phyloP scores from a whole-genome alignment of 257 asterid species.

The Marsdenia floribunda region DNA sequence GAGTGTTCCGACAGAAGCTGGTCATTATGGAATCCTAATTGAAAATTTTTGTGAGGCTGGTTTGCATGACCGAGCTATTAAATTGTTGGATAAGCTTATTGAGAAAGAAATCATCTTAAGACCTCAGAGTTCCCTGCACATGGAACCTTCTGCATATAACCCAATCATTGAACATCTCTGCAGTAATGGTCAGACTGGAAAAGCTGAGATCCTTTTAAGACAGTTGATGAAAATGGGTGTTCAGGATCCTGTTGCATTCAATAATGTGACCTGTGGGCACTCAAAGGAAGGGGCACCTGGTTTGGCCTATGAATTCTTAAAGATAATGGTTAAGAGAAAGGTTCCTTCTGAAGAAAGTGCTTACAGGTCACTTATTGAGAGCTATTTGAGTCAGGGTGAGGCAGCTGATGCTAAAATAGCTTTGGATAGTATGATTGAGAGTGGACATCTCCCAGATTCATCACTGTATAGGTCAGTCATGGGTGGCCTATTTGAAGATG shows the following conservation, averaged over 20 bases:
- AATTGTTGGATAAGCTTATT: constrained; percentile 65
- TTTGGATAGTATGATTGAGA: constrained; percentile 82
- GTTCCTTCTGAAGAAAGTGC: constrained; percentile 51
- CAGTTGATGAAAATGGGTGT: constrained; percentile 95
- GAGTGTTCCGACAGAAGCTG: constrained; percentile 85
- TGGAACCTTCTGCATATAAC: constrained; percentile 81
- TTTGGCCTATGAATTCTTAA: constrained; percentile 62
- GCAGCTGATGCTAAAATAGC: constrained; percentile 80
- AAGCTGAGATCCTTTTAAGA: constrained; percentile 71
- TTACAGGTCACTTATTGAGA: constrained; percentile 48
- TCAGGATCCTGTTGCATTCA: constrained; percentile 65
- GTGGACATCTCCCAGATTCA: constrained; percentile 72
- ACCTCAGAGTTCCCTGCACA: constrained; percentile 49
- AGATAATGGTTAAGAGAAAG: constrained; percentile 67
- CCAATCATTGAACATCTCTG: constrained; percentile 72
- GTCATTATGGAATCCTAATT: constrained; percentile 79
- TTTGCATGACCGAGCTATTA: constrained; percentile 54
- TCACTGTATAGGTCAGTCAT: constrained; percentile 64
- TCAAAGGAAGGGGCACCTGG: constrained; percentile 73
- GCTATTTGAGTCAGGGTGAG: constrained; percentile 68
- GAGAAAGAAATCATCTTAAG: constrained; percentile 74
- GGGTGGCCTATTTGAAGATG: constrained; percentile 85
- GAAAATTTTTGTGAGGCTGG: constrained; percentile 81
- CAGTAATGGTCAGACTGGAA: constrained; percentile 62
- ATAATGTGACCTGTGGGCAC: constrained; percentile 64